Conservation (phyloP, 192 early-diverging fungal genomes). For the Podila verticillata region DNA sequence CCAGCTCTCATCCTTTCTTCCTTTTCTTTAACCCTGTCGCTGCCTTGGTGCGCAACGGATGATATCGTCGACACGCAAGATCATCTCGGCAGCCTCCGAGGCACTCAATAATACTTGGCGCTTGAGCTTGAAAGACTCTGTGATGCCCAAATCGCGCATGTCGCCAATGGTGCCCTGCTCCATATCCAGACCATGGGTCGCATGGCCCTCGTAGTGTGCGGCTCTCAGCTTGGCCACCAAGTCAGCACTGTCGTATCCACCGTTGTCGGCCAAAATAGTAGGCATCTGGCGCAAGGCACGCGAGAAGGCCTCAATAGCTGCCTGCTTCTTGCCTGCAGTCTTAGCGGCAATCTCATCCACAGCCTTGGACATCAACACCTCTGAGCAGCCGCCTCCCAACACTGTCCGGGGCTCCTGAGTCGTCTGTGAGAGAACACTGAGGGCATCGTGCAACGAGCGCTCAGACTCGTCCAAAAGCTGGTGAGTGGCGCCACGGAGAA, state of each 20-base stretch:
- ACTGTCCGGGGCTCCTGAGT: conserved; percentile 94
- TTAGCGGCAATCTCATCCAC: conserved; percentile 93
- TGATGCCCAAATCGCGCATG: conserved; percentile 88
- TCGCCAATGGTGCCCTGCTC: conserved; percentile 80
- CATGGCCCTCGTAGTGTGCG: conserved; percentile 88
- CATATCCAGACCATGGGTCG: conserved; percentile 89
- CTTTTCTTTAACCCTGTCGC: conserved; percentile 8
- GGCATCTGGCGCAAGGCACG: conserved; percentile 95
- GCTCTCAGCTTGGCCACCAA: conserved; percentile 93
- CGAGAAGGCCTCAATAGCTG: conserved; percentile 96
- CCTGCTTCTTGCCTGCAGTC: conserved; percentile 94
- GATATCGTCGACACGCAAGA: conserved; percentile 98
- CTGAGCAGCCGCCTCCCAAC: conserved; percentile 95
- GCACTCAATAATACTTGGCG: conserved; percentile 92
- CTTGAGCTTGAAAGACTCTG: conserved; percentile 98
- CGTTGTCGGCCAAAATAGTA: conserved; percentile 97
- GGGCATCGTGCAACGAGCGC: conserved; percentile 95
- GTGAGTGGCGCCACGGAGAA: conserved; percentile 93
- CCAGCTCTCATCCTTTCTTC: not conserved
- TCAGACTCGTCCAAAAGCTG: conserved; percentile 98
- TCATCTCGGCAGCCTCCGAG: conserved; percentile 96
- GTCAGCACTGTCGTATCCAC: conserved; percentile 94
- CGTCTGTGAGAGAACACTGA: conserved; percentile 95
- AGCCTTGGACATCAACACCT: conserved; percentile 97
- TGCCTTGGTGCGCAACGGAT: conserved; percentile 86